A percentile compares a stretch with the other conserved stretches of the same genome.
Conservation (phyloP, 257 asterid genomes). For the Salvia miltiorrhiza region DNA sequence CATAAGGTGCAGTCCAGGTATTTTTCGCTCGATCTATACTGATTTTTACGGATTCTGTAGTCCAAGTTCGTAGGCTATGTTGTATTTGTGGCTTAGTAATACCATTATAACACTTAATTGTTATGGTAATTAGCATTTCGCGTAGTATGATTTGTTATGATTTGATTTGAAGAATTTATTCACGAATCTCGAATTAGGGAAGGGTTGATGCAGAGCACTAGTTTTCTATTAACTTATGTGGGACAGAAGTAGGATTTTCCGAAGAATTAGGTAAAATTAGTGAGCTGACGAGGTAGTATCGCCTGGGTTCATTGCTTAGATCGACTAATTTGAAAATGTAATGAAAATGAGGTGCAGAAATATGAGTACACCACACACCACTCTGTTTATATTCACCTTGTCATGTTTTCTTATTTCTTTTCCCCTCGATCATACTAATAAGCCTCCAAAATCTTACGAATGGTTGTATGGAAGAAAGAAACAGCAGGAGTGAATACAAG, state of each 20-base stretch:
- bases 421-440: neutral
- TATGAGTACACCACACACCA: too few relatives aligned
- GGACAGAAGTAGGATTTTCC: neutral
- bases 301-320: neutral
- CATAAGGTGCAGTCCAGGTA: slow-evolving; percentile 49
- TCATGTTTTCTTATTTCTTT: neutral
- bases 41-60: neutral
- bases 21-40: slow-evolving; percentile 9
- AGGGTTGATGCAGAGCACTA: too few relatives aligned
- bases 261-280: neutral
- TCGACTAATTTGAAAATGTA: neutral
- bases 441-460: neutral
- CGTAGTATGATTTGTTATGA: too few relatives aligned
- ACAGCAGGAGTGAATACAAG: neutral
- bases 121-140: too few relatives aligned
- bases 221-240: too few relatives aligned
- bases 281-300: too few relatives aligned
- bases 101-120: too few relatives aligned
- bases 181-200: too few relatives aligned
- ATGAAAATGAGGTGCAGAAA: neutral
- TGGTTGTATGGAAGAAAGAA: neutral
- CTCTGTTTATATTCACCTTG: too few relatives aligned
- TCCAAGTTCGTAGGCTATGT: neutral
- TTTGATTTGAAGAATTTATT: too few relatives aligned
- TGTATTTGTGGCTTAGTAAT: neutral